Evolutionary conservation across 1,139 yeast genomes (phyloP), one percentile per base, ranked within the genome.

Genomic region (Trichomonascaceae sp.): DNA sequence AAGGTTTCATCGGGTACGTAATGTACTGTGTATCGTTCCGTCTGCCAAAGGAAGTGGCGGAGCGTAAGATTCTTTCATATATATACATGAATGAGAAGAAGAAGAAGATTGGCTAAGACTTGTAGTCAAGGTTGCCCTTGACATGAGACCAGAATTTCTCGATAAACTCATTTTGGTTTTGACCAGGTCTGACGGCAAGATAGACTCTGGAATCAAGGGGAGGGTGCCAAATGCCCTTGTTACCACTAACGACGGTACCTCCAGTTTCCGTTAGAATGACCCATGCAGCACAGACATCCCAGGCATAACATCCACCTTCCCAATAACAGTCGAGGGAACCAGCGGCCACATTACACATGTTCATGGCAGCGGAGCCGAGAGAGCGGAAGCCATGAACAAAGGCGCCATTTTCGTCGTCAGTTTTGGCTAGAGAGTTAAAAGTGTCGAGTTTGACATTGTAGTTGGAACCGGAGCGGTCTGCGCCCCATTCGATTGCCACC

Each of bases 11-110:
- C n/a, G n/a, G n/a, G n/a, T n/a, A 20, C 6, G 23, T 20, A 20
- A 89, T 89, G 98, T 87, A 73, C 53, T 85, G 97, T 55, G 81
- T 82, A 3, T 65, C 87, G 6, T 85, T 87, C 57, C 57, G 59
- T 46, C 64, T 89, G 28, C 98, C 98, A 0, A 65, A 65, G 39
- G 77, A 71, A 40, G 84, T 87, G 23, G 95, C 95, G 23, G 6
- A 11, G 9, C 23, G 23, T 11, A 8, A 20, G n/a, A n/a, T n/a
- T n/a, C n/a, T n/a, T n/a, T n/a, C n/a, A n/a, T n/a, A n/a, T n/a
- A n/a, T n/a, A n/a, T n/a, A n/a, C n/a, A n/a, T n/a, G n/a, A n/a
- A n/a, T n/a, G n/a, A n/a, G n/a, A n/a, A n/a, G n/a, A n/a, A n/a
- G n/a, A n/a, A n/a, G n/a, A n/a, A n/a, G n/a, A n/a, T n/a, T n/a